Evolutionary conservation across 169 alveolate species (phyloP).

Genomic region (Plasmodium gaboni): DNA sequence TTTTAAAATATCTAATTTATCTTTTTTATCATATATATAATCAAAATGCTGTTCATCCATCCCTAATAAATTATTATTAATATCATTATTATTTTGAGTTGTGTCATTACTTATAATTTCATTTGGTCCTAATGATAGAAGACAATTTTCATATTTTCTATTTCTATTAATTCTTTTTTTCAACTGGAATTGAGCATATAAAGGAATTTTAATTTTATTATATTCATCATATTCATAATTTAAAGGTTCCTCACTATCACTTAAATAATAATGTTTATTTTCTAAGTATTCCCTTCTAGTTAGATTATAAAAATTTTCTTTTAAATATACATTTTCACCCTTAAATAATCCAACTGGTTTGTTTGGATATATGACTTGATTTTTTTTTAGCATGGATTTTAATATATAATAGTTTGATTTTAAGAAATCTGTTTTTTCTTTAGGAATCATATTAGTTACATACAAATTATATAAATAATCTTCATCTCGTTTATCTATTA

Average conservation of each 20-base stretch:
- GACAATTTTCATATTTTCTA: background rate
- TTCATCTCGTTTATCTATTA: conserved; percentile 55
- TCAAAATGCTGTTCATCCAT: conserved; percentile 20
- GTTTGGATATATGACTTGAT: conserved; percentile 68
- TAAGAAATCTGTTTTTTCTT: conserved; percentile 40
- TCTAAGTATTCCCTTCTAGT: conserved; percentile 48
- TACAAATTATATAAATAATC: conserved; percentile 41
- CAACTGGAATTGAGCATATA: conserved; percentile 53
- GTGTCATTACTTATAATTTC: background rate
- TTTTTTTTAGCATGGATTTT: conserved; percentile 51
- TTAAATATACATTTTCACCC: conserved; percentile 70
- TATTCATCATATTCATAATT: conserved; percentile 30
- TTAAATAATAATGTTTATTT: conserved; percentile 47
- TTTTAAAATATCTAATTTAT: conserved; percentile 12
- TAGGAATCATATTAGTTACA: conserved; percentile 62
- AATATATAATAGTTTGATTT: conserved; percentile 51
- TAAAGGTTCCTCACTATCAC: conserved; percentile 61
- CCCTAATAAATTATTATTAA: background rate
- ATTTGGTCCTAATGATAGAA: background rate
- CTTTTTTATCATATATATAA: conserved; percentile 39
- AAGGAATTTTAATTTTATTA: conserved; percentile 28
- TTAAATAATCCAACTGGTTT: conserved; percentile 53
- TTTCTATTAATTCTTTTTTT: conserved; percentile 4
- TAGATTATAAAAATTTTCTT: conserved; percentile 46
- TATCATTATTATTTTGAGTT: background rate